Conservation (phyloP, 2,329 filamentous ascomycete genomes). For the Chrysoporthe deuterocubensis region DNA sequence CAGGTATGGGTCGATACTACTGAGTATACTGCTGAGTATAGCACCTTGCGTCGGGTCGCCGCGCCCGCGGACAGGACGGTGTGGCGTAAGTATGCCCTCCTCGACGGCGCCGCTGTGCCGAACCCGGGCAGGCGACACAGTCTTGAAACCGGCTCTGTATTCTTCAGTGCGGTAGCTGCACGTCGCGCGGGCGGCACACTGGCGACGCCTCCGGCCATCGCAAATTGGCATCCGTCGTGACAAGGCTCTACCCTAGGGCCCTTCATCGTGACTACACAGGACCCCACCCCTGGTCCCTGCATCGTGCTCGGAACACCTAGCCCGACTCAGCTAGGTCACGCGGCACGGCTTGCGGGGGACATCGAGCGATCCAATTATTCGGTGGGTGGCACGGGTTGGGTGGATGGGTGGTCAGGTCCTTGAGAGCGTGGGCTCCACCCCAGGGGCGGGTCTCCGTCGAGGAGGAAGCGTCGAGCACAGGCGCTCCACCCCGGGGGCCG, state of each 20-base stretch:
- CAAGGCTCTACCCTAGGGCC: background rate
- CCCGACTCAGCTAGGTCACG: slow-evolving; percentile 10
- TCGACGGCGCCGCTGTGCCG: too few relatives aligned
- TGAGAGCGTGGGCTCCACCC: background rate
- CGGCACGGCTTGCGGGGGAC: slow-evolving; percentile 4
- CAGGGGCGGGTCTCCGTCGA: background rate
- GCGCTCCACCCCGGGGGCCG: background rate
- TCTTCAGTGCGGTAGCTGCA: too few relatives aligned
- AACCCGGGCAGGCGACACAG: background rate
- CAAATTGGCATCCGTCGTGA: background rate
- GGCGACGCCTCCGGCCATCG: background rate
- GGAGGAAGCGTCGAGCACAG: background rate
- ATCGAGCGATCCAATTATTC: too few relatives aligned
- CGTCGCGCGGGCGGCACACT: too few relatives aligned
- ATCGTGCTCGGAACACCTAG: slow-evolving; percentile 9
- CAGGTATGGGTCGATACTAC: too few relatives aligned
- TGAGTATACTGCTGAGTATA: too few relatives aligned
- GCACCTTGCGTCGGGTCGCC: background rate
- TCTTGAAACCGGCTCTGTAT: background rate
- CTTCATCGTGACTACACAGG: background rate
- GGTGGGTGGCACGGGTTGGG: too few relatives aligned
- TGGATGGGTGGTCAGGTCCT: background rate
- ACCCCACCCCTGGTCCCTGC: background rate
- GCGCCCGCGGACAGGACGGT: background rate
- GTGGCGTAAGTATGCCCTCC: background rate